A percentile compares a stretch with the other conserved stretches of the same genome.
Evolutionary conservation across 768 basidiomycete species (phyloP).

Genomic region (Amylocystis lapponica): DNA sequence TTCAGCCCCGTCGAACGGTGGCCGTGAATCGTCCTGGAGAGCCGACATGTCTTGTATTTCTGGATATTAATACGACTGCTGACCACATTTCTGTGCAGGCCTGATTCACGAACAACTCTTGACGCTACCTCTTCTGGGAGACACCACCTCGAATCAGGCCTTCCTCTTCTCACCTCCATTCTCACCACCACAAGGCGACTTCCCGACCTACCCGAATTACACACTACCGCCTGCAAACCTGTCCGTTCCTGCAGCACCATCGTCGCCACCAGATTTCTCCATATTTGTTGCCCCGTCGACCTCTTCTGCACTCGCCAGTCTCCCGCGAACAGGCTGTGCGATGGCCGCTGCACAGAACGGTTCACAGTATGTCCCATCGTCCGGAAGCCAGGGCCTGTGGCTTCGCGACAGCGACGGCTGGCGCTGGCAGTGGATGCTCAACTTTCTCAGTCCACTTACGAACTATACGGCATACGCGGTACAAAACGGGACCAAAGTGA

Average conservation of each 20-base stretch:
- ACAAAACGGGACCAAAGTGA: constrained; percentile 49
- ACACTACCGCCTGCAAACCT: constrained; percentile 58
- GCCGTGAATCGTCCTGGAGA: too few relatives aligned
- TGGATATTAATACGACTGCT: neutral
- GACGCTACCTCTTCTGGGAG: constrained; percentile 55
- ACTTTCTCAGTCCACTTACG: constrained; percentile 51
- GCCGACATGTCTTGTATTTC: neutral
- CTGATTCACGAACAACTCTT: constrained; percentile 42
- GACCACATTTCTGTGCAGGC: constrained; percentile 23
- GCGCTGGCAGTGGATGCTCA: constrained; percentile 64
- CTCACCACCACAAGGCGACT: constrained; percentile 18
- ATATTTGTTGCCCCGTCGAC: constrained; percentile 52
- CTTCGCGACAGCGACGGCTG: constrained; percentile 52
- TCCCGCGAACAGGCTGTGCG: constrained; percentile 57
- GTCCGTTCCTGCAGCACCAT: constrained; percentile 34
- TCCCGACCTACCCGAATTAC: constrained; percentile 69
- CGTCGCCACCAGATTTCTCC: constrained; percentile 35
- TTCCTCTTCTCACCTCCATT: constrained; percentile 63
- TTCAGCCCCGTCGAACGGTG: too few relatives aligned
- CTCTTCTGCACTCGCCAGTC: constrained; percentile 28
- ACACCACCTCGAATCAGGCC: constrained; percentile 69
- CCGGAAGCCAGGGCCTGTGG: constrained; percentile 46
- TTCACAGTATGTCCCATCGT: neutral
- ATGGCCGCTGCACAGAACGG: constrained; percentile 29
- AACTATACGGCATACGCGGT: constrained; percentile 78